Percentiles rank a stretch among this genome's conserved stretches.
Evolutionary conservation across 306 rosid genomes (phyloP).

Genomic region (Begonia masoniana): DNA sequence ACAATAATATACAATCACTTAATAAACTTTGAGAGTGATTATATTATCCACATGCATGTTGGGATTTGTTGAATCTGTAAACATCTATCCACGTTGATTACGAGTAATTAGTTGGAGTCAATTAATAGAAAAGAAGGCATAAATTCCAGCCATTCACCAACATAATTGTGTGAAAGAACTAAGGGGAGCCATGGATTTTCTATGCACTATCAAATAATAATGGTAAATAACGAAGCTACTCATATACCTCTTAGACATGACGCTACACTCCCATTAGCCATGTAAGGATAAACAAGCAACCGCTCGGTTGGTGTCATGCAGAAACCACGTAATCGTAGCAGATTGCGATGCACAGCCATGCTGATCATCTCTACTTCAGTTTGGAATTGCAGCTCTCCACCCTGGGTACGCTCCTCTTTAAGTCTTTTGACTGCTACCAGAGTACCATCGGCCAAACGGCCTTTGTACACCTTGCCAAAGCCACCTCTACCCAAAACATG

Average conservation of each 20-base stretch:
- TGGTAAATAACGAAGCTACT: not conserved
- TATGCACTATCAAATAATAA: not conserved
- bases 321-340: constrained; percentile 83
- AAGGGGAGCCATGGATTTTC: not conserved
- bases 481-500: constrained; percentile 87
- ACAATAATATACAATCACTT: constrained; percentile 8
- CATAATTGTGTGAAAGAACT: too few species aligned
- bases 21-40: too few species aligned
- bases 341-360: constrained; percentile 95
- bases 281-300: constrained; percentile 84
- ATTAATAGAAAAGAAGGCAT: too few species aligned
- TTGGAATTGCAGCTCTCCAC: constrained; percentile 90
- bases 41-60: too few species aligned
- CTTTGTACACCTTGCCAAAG: constrained; percentile 92
- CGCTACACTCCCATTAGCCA: constrained; percentile 94
- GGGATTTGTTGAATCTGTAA: too few species aligned
- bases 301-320: constrained; percentile 98
- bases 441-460: constrained; percentile 82
- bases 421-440: constrained; percentile 93
- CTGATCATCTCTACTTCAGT: constrained; percentile 95
- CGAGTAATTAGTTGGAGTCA: too few species aligned
- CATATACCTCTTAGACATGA: constrained; percentile 79
- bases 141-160: too few species aligned
- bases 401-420: constrained; percentile 79
- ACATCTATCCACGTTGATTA: too few species aligned